Percentiles rank a stretch among this genome's conserved stretches.
phyloP scores from a whole-genome alignment of 140 eudicot species.

The Cichorium intybus region DNA sequence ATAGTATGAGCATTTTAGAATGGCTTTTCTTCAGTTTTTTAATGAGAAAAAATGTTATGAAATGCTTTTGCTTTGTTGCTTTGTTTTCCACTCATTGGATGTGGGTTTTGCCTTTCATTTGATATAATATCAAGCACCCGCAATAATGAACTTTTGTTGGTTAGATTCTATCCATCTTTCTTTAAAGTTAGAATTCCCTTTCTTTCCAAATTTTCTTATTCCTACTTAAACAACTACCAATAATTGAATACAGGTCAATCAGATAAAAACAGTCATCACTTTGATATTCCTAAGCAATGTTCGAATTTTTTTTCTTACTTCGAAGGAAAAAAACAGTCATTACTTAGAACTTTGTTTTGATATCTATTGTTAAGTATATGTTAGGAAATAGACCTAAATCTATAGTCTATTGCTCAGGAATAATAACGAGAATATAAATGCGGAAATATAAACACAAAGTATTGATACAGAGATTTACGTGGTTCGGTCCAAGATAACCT shows the following conservation, averaged over 20 bases:
- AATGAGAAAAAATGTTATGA: slow-evolving; percentile 31
- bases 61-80: slow-evolving; percentile 44
- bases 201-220: neutral
- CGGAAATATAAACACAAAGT: too few species aligned
- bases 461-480: too few species aligned
- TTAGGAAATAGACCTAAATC: too few species aligned
- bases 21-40: slow-evolving; percentile 25
- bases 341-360: neutral
- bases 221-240: slow-evolving; percentile 18
- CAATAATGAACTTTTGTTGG: slow-evolving; percentile 23
- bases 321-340: too few species aligned
- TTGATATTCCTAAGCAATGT: slow-evolving; percentile 21
- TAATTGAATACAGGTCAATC: slow-evolving; percentile 19
- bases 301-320: slow-evolving; percentile 7
- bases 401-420: too few species aligned
- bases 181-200: slow-evolving; percentile 7
- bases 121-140: slow-evolving; percentile 21
- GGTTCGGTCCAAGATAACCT: too few species aligned
- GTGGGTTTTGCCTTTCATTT: slow-evolving; percentile 32
- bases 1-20: slow-evolving; percentile 1
- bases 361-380: too few species aligned
- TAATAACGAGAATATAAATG: too few species aligned
- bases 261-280: slow-evolving; percentile 5
- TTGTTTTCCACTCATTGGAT: slow-evolving; percentile 59
- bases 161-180: slow-evolving; percentile 28